Percentiles rank a stretch among this genome's conserved stretches.
These are phyloP conservation scores for Calonectria ilicicola DNA, from an alignment of 2,329 filamentous ascomycete species.

Conservation along the genomic window DNA sequence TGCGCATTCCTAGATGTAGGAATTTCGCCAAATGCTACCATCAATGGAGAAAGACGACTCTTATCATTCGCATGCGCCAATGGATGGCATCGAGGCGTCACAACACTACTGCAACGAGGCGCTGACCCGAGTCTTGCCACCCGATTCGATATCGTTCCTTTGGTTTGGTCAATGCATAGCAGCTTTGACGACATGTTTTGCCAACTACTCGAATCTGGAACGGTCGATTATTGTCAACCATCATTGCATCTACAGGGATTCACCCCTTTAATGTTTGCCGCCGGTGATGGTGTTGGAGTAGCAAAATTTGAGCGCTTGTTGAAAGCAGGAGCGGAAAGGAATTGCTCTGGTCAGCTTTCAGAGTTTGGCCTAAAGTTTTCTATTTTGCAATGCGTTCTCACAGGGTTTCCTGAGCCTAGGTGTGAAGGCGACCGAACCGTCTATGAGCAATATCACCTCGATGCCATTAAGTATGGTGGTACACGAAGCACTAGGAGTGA, in stretches of 20 bases:
- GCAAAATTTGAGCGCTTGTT: neutral
- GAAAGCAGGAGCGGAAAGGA: neutral
- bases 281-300: too few relatives aligned
- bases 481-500: neutral
- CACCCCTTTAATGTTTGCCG: too few relatives aligned
- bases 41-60: neutral
- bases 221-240: too few relatives aligned
- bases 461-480: neutral
- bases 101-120: neutral
- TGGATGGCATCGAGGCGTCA: neutral
- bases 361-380: neutral
- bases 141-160: neutral
- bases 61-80: neutral
- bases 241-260: too few relatives aligned
- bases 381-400: slow-evolving; percentile 18
- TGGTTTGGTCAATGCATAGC: neutral
- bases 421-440: neutral
- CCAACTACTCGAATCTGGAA: neutral
- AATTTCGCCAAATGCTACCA: neutral
- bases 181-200: neutral
- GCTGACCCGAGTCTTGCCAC: neutral
- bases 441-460: neutral
- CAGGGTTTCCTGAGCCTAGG: neutral
- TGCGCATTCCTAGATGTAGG: neutral
- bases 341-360: neutral